Percentiles rank a stretch among this genome's conserved stretches.
Evolutionary conservation across 2,329 filamentous ascomycete genomes (phyloP).

Genomic region (Colletotrichum sp.): DNA sequence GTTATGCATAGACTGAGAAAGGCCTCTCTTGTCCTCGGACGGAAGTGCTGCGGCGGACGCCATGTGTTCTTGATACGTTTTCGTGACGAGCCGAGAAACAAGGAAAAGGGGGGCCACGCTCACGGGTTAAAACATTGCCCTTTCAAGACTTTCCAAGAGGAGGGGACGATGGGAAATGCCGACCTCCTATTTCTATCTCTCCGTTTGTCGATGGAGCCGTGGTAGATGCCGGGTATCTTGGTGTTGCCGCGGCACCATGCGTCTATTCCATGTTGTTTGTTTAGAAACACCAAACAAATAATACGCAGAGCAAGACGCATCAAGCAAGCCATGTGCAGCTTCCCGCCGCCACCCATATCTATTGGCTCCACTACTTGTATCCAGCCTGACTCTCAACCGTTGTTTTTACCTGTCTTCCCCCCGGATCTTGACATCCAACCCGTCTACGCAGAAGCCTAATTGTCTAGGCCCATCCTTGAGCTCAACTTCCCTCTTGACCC

Average conservation of each 20-base stretch:
- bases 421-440: constrained; percentile 71
- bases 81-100: background rate
- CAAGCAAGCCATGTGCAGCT: background rate
- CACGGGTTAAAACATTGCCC: background rate
- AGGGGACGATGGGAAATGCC: background rate
- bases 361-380: background rate
- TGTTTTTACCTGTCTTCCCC: constrained; percentile 57
- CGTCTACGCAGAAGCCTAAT: constrained; percentile 84
- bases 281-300: background rate
- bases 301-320: background rate
- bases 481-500: constrained; percentile 80
- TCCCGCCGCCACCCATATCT: background rate
- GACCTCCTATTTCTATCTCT: background rate
- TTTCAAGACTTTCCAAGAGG: background rate
- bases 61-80: background rate
- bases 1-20: constrained; percentile 18
- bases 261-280: background rate
- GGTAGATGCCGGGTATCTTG: background rate
- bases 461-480: constrained; percentile 80
- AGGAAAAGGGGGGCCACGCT: background rate
- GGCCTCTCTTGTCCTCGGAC: background rate
- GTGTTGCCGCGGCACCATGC: background rate
- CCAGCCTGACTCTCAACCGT: background rate
- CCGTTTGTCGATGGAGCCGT: background rate
- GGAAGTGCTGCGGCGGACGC: background rate